These are phyloP conservation scores for Cadophora sp. DNA, from an alignment of 2,329 filamentous ascomycete genomes.

Conservation along the genomic window DNA sequence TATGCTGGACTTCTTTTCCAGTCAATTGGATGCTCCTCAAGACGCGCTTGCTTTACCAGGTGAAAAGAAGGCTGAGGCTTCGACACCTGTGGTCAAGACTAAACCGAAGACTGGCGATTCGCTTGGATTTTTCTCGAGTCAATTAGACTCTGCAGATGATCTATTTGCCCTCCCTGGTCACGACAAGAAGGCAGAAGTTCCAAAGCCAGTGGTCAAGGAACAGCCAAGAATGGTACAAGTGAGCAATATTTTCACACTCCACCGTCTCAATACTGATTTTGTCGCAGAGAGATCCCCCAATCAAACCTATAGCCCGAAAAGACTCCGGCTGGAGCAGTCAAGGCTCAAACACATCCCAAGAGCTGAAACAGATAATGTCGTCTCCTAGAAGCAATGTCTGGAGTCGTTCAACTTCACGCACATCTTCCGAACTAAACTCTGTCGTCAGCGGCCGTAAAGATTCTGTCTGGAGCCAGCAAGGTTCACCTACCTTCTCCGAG, in stretches of 20 bases:
- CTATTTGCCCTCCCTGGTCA: constrained; percentile 7
- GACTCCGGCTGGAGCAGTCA: constrained; percentile 17
- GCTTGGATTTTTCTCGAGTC: constrained; percentile 19
- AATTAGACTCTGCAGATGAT: constrained; percentile 7
- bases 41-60: background rate
- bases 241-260: background rate
- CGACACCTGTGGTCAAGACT: background rate
- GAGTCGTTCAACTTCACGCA: background rate
- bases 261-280: background rate
- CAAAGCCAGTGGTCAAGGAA: background rate
- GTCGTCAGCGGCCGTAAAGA: background rate
- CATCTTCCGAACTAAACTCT: background rate
- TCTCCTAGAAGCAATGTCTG: background rate
- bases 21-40: background rate
- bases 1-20: constrained; percentile 2
- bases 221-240: background rate
- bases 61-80: background rate
- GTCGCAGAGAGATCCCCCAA: background rate
- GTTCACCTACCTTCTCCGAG: constrained; percentile 9
- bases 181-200: background rate
- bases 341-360: constrained; percentile 8
- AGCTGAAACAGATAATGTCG: constrained; percentile 1
- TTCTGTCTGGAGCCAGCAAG: constrained; percentile 16
- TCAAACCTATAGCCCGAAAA: background rate
- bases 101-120: constrained; percentile 12